Base-by-base conservation (phyloP, 176 grass and related monocot genomes). In the Oryza australiensis region DNA sequence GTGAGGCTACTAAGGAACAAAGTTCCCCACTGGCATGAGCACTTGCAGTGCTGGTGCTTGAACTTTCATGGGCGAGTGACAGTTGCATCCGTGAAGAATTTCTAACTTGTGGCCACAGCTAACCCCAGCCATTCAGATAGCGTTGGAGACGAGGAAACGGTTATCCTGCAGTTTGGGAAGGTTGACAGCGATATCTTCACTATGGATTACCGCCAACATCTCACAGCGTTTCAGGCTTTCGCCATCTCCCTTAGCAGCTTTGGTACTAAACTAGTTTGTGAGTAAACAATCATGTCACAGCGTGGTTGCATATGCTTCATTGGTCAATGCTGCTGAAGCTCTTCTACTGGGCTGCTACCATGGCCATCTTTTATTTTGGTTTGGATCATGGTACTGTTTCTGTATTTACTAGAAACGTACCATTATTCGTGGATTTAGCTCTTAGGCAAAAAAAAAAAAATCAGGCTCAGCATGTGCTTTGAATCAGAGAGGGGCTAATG, bases 31-130 rank as follows among this genome's bases (percentile, higher is more conserved):
- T 94, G 92, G 86, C 86, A 94, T 7, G 86, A 94, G 41, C 83
- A 91, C 66, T 57, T 89, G 74, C 84, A 94, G 48, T 91, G 83
- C 80, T 94, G 92, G 92, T 91, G 86, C 86, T 77, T 94, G 72
- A 94, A 94, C 70, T 94, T 94, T n/a, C 89, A 91, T 40, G 92
- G 92, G 7, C 66, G 89, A 6, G 92, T 94, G 2, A 94, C 92
- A 37, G 80, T 94, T 66, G 89, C 86, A 12, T 91, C 86, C 0
- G 84, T 94, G 20, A 94, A 94, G 73, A 94, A 94, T 53, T 91
- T 94, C 75, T 86, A 94, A 53, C 76, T 94, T 37, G 89, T 85
- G 12, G 77, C 86, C 48, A 62, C 62, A 9, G 32, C 74, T 30
- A 38, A 86, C 49, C 45, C 43, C 12, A 55, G 43, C 7, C 45